Evolutionary conservation across 1,284 basidiomycete species (phyloP).

Genomic region (Phylloboletellus chloephorus): DNA sequence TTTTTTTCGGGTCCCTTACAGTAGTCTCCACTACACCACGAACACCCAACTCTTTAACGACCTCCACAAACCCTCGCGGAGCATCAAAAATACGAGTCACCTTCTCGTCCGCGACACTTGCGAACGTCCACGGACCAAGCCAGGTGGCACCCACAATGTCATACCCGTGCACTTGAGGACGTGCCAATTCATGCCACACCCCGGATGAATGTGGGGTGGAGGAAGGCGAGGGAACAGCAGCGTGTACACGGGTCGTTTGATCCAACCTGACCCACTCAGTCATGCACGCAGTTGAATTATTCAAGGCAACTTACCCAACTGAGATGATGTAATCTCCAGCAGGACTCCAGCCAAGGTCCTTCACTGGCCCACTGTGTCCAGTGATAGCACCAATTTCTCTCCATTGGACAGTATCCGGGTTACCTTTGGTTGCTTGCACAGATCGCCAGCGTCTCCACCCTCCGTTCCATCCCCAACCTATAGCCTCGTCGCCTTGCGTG

Average conservation of each 20-base stretch:
- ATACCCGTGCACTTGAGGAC: constrained; percentile 94
- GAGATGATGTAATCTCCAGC: constrained; percentile 80
- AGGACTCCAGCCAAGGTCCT: constrained; percentile 80
- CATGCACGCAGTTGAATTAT: not conserved
- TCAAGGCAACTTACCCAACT: constrained; percentile 51
- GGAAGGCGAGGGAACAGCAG: constrained; percentile 33
- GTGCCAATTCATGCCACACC: constrained; percentile 81
- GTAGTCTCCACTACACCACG: constrained; percentile 42
- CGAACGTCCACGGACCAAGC: constrained; percentile 71
- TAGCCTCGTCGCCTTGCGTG: constrained; percentile 50
- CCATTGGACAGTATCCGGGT: constrained; percentile 51
- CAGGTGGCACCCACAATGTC: constrained; percentile 81
- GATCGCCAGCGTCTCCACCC: constrained; percentile 83
- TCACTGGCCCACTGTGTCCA: constrained; percentile 78
- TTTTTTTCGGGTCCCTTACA: constrained; percentile 31
- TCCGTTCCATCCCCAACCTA: constrained; percentile 90
- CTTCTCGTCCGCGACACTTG: constrained; percentile 90
- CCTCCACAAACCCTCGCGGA: constrained; percentile 69
- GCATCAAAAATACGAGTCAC: constrained; percentile 89
- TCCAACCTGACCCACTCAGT: constrained; percentile 52
- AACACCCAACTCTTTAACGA: constrained; percentile 48
- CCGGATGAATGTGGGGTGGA: constrained; percentile 9
- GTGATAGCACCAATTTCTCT: constrained; percentile 68
- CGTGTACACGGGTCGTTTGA: constrained; percentile 87
- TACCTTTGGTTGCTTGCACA: constrained; percentile 13